A percentile compares a stretch with the other conserved stretches of the same genome.
These are phyloP conservation scores for Thalassiosira mediterranea DNA, from an alignment of 352 stramenopile species.

Conservation along the genomic window DNA sequence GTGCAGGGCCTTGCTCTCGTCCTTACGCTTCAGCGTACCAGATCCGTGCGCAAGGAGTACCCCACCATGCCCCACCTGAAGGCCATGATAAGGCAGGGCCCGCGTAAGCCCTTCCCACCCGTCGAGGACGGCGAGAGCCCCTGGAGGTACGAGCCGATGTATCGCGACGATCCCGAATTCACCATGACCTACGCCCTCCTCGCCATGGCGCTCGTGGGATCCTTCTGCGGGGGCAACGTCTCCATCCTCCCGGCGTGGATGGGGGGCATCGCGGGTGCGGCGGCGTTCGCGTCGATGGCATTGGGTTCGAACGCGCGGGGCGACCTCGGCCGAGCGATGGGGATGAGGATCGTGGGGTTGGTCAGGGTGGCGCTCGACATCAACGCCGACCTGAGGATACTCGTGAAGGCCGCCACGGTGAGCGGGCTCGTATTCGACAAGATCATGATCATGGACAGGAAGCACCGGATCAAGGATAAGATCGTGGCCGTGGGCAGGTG, in stretches of 20 bases:
- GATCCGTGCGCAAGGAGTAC: slow-evolving; percentile 61
- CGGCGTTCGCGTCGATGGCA: slow-evolving; percentile 57
- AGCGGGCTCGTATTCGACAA: slow-evolving; percentile 72
- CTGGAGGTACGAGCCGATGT: slow-evolving; percentile 58
- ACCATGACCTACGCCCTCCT: slow-evolving; percentile 71
- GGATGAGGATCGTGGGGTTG: slow-evolving; percentile 72
- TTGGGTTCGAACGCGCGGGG: slow-evolving; percentile 54
- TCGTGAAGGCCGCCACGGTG: slow-evolving; percentile 60
- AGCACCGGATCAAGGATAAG: slow-evolving; percentile 75
- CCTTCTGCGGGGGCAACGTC: slow-evolving; percentile 69
- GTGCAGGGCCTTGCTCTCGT: slow-evolving; percentile 68
- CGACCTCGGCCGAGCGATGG: slow-evolving; percentile 71
- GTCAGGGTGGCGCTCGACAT: slow-evolving; percentile 59
- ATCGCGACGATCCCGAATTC: slow-evolving; percentile 67
- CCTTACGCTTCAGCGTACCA: slow-evolving; percentile 56
- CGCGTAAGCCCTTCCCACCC: slow-evolving; percentile 67
- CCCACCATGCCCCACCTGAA: slow-evolving; percentile 68
- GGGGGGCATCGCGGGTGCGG: slow-evolving; percentile 62
- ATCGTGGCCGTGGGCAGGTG: slow-evolving; percentile 57
- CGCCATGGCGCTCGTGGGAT: slow-evolving; percentile 71
- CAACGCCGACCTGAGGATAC: slow-evolving; percentile 66
- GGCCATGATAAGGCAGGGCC: slow-evolving; percentile 43
- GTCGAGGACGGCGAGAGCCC: slow-evolving; percentile 53
- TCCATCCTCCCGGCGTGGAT: slow-evolving; percentile 78
- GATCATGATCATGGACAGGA: slow-evolving; percentile 81